Evolutionary conservation across 139 green algal genomes (phyloP).

Genomic region (Chlorella sorokiniana): DNA sequence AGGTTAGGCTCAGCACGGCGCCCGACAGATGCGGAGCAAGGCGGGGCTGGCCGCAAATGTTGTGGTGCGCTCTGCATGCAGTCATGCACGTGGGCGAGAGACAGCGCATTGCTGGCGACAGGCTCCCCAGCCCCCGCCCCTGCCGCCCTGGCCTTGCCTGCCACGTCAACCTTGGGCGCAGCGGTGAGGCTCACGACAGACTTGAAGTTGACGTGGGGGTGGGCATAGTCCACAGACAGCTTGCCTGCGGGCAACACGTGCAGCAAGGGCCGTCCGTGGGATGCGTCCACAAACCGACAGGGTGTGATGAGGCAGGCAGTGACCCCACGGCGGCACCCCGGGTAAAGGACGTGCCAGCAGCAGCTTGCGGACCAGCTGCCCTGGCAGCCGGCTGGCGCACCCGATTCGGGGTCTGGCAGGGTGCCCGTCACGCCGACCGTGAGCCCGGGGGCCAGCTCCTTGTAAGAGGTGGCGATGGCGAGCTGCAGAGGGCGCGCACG

Average conservation of each 20-base stretch:
- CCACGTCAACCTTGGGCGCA: constrained; percentile 53
- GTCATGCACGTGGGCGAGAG: neutral
- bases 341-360: neutral
- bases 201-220: constrained; percentile 52
- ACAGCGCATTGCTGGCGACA: neutral
- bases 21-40: neutral
- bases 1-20: neutral
- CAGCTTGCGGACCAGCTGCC: neutral
- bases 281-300: too few species aligned
- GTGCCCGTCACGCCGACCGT: constrained; percentile 44
- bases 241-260: constrained; percentile 19
- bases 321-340: neutral
- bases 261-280: too few species aligned
- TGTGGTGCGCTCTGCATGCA: too few species aligned
- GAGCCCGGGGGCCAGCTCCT: constrained; percentile 50
- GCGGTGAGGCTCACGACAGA: constrained; percentile 37
- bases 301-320: neutral
- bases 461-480: constrained; percentile 26
- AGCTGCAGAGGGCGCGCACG: constrained; percentile 34
- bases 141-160: constrained; percentile 11
- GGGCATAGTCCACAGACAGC: constrained; percentile 50
- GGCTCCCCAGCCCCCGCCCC: neutral
- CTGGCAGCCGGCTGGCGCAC: constrained; percentile 12
- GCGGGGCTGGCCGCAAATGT: too few species aligned
- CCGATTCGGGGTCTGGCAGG: constrained; percentile 48